Conservation (phyloP, 2,329 filamentous ascomycete species). For the Plectosphaerella plurivora region DNA sequence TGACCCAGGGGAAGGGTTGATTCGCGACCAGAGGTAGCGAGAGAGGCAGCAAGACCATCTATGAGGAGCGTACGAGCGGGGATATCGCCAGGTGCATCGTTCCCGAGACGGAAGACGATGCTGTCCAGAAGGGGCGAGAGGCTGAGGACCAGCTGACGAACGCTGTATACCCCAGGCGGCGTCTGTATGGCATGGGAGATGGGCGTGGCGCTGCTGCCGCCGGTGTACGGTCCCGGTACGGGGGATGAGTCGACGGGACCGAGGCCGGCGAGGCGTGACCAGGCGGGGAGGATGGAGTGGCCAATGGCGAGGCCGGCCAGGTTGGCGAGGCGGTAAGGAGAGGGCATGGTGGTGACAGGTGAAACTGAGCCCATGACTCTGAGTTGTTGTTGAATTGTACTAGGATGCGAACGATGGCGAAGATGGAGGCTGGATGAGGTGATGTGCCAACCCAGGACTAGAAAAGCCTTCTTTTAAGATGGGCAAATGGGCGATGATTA, state of each 20-base stretch:
- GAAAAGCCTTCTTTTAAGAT: too few relatives aligned
- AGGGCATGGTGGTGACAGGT: neutral
- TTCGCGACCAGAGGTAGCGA: conserved; percentile 1
- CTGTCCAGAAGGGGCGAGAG: neutral
- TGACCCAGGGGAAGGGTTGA: neutral
- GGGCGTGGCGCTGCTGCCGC: neutral
- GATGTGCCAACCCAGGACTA: too few relatives aligned
- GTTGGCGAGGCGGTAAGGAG: conserved; percentile 14
- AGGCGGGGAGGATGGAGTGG: neutral
- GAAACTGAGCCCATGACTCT: neutral
- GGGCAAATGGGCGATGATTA: too few relatives aligned
- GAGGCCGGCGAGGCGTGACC: neutral
- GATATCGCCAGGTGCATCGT: neutral
- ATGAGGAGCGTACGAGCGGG: neutral
- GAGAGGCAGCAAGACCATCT: conserved; percentile 1
- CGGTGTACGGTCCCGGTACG: neutral
- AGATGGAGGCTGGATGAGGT: too few relatives aligned
- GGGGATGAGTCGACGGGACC: too few relatives aligned
- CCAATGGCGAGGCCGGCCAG: conserved; percentile 1
- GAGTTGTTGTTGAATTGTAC: too few relatives aligned
- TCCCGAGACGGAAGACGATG: neutral
- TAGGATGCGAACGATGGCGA: too few relatives aligned
- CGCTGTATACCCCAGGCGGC: neutral
- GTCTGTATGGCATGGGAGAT: neutral
- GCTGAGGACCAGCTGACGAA: conserved; percentile 2